These are phyloP conservation scores for Phytophthora tentaculata DNA, from an alignment of 352 stramenopile species.

Conservation along the genomic window DNA sequence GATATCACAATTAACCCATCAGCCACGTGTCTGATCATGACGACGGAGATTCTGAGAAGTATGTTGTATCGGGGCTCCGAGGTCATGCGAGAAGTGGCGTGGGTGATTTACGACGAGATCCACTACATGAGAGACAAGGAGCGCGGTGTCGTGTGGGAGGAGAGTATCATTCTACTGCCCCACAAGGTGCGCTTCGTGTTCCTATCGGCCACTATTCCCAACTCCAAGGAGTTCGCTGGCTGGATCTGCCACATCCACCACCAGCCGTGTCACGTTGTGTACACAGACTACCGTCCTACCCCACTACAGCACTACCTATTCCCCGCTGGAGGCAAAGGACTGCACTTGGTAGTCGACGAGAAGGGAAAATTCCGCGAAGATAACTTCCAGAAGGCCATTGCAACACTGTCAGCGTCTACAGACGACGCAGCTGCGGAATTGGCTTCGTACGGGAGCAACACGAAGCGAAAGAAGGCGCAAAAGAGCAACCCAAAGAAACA, in stretches of 20 bases:
- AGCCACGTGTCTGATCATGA: constrained; percentile 98
- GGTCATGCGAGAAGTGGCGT: constrained; percentile 98
- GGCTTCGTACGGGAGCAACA: constrained; percentile 79
- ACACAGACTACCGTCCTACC: constrained; percentile 99
- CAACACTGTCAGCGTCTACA: constrained; percentile 63
- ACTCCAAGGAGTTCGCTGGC: constrained; percentile 95
- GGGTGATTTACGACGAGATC: constrained; percentile 99
- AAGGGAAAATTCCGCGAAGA: constrained; percentile 98
- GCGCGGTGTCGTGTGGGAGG: constrained; percentile 98
- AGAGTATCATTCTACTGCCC: constrained; percentile 98
- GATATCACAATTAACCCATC: constrained; percentile 99
- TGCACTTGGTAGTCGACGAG: constrained; percentile 99
- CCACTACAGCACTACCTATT: constrained; percentile 99
- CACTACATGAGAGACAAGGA: constrained; percentile 99
- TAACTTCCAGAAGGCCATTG: constrained; percentile 96
- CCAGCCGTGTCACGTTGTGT: constrained; percentile 99
- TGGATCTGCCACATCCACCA: constrained; percentile 99
- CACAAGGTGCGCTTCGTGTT: constrained; percentile 99
- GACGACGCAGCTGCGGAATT: constrained; percentile 81
- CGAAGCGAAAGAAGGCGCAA: constrained; percentile 64
- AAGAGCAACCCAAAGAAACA: constrained; percentile 89
- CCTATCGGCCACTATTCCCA: constrained; percentile 98
- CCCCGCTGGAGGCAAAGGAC: constrained; percentile 94
- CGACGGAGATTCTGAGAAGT: constrained; percentile 96
- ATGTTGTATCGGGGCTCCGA: constrained; percentile 99